Evolutionary conservation across 2,329 filamentous ascomycete species (phyloP).

Genomic region (Phaeosphaeriaceae sp.): DNA sequence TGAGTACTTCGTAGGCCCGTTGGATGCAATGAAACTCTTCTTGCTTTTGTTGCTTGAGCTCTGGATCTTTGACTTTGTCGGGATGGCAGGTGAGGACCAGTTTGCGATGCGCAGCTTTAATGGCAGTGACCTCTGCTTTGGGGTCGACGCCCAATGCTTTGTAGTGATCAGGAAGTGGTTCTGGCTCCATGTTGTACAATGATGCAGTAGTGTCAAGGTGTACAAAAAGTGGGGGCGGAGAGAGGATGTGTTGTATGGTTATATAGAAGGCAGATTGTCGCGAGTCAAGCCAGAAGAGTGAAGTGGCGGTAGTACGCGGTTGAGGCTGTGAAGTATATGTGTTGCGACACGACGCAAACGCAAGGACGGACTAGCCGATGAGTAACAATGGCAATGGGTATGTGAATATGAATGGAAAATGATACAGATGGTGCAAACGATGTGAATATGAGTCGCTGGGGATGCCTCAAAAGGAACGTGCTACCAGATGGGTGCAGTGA

Average conservation of each 20-base stretch:
- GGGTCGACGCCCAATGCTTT: constrained; percentile 74
- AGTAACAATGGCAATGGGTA: too few relatives aligned
- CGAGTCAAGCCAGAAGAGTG: constrained; percentile 15
- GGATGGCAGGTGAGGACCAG: constrained; percentile 88
- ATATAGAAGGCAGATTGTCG: constrained; percentile 20
- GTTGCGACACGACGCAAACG: too few relatives aligned
- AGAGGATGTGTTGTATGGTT: constrained; percentile 10
- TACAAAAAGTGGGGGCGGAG: constrained; percentile 6
- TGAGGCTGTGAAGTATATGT: constrained; percentile 13
- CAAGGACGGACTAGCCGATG: too few relatives aligned
- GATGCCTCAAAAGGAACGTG: too few relatives aligned
- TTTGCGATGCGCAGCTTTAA: constrained; percentile 82
- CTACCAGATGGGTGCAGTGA: too few relatives aligned
- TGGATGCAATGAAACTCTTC: constrained; percentile 93
- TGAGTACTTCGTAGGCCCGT: constrained; percentile 89
- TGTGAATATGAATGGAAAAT: too few relatives aligned
- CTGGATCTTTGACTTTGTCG: constrained; percentile 87
- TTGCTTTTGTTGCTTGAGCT: constrained; percentile 77
- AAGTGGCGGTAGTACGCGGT: constrained; percentile 33
- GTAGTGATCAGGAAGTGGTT: constrained; percentile 75
- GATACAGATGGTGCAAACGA: too few relatives aligned
- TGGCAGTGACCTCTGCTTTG: constrained; percentile 72
- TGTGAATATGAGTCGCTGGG: too few relatives aligned
- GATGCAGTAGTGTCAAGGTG: constrained; percentile 47
- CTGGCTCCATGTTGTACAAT: constrained; percentile 57